Evolutionary conservation across 2,329 filamentous ascomycete genomes (phyloP).

Genomic region (Penicillium sp.): DNA sequence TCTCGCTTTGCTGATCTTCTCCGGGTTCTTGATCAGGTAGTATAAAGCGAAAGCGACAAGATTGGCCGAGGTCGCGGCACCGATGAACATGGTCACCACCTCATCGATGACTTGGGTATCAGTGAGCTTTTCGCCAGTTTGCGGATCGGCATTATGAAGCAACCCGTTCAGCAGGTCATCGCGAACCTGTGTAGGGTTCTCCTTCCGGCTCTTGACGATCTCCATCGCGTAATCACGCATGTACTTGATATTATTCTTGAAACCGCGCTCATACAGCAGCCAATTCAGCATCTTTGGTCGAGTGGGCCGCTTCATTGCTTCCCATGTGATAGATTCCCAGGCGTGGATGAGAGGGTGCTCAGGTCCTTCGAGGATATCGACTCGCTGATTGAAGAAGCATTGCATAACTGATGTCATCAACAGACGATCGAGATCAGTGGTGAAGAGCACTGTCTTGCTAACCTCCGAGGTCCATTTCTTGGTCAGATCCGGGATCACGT

Average conservation of each 20-base stretch:
- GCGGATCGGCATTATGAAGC: constrained; percentile 60
- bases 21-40: constrained; percentile 64
- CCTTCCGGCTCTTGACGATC: constrained; percentile 58
- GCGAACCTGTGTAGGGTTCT: constrained; percentile 53
- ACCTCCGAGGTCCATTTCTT: constrained; percentile 50
- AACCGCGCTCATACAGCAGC: constrained; percentile 54
- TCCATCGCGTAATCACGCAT: constrained; percentile 59
- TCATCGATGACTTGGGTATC: constrained; percentile 67
- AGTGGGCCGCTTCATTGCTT: constrained; percentile 58
- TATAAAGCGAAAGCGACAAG: constrained; percentile 66
- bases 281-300: constrained; percentile 55
- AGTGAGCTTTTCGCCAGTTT: constrained; percentile 59
- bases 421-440: constrained; percentile 55
- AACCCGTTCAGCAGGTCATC: constrained; percentile 64
- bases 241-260: constrained; percentile 53
- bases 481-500: constrained; percentile 52
- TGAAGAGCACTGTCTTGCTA: constrained; percentile 46
- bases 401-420: constrained; percentile 55
- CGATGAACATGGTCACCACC: constrained; percentile 64
- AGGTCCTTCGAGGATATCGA: constrained; percentile 43
- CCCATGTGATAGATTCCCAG: constrained; percentile 58
- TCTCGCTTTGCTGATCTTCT: constrained; percentile 61
- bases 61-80: constrained; percentile 71
- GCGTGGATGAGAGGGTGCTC: constrained; percentile 39
- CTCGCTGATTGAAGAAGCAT: constrained; percentile 54